A percentile compares a stretch with the other conserved stretches of the same genome.
phyloP scores from a whole-genome alignment of 108 stramenopile species.

The Nitzschia sp. region DNA sequence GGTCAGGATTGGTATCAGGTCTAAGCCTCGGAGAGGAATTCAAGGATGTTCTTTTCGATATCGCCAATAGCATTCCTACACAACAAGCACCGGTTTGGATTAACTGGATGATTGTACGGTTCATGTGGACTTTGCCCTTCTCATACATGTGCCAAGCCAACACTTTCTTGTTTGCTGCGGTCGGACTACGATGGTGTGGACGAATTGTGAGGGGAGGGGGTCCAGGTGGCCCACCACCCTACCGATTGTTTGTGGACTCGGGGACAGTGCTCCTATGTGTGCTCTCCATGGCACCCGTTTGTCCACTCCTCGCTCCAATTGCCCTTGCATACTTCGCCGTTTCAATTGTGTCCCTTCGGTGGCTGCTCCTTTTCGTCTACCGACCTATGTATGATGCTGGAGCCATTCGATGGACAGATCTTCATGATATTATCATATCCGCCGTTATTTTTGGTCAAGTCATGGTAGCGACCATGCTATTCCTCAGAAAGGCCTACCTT shows the following conservation, averaged over 20 bases:
- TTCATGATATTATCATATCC: conserved; percentile 71
- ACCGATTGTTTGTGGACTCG: conserved; percentile 80
- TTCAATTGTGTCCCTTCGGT: conserved; percentile 62
- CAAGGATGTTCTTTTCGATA: conserved; percentile 10
- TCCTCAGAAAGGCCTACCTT: conserved; percentile 48
- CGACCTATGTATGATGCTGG: conserved; percentile 57
- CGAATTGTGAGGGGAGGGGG: conserved; percentile 47
- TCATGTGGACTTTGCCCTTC: conserved; percentile 57
- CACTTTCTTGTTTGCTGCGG: conserved; percentile 55
- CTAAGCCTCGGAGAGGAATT: conserved; percentile 14
- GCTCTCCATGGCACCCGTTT: conserved; percentile 65
- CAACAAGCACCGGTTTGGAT: conserved; percentile 55
- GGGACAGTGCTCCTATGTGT: conserved; percentile 78
- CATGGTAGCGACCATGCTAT: conserved; percentile 43
- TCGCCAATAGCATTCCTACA: conserved; percentile 32
- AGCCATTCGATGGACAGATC: conserved; percentile 65
- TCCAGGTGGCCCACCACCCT: conserved; percentile 80
- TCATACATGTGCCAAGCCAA: conserved; percentile 76
- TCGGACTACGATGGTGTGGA: conserved; percentile 42
- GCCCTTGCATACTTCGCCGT: conserved; percentile 65
- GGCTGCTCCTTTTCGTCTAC: conserved; percentile 77
- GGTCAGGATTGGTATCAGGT: conserved; percentile 52
- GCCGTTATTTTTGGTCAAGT: conserved; percentile 56
- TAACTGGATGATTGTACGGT: conserved; percentile 84
- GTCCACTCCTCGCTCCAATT: conserved; percentile 75